Evolutionary conservation across 1,139 yeast genomes (phyloP), one percentile per base, ranked within the genome.

Genomic region (Saccharomyces hybrid): DNA sequence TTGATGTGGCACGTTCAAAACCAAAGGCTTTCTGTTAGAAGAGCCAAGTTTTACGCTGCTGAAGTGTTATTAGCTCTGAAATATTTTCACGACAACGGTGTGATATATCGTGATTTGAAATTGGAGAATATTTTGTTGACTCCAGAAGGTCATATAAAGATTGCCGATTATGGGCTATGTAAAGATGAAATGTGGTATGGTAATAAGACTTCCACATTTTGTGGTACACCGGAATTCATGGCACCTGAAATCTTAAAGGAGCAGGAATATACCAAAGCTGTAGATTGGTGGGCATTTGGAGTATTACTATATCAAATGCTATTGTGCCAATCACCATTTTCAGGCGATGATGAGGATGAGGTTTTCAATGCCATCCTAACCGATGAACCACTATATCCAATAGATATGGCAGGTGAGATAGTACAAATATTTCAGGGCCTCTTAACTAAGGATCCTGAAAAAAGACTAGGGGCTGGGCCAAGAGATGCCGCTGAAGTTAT

Each of bases 251-350:
- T 93, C 63, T 78, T 95, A 66, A 84, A 88, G 56, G 98, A 95
- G 55, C 96, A 90, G 71, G 86, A 85, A 58, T 93, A 93, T 67
- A 95, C 90, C 52, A 82, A 96, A 64, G 87, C 95, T 50, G 99
- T 93, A 53, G 99, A 93, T 73, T 95, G 99, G 99, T 93, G 99
- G 99, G 98, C 99, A 0, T 89, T 91, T 76, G 99, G 99, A 53
- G 98, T 95, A 38, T 77, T 93, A 61, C 76, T 95, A 59, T 93
- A 91, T 73, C 99, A 93, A 73, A 93, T 93, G 99, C 78, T 93
- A 56, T 78, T 93, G 58, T 95, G 97, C 53, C 96, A 93, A 72
- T 88, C 97, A 3, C 99, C 99, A 48, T 93, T 93, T 74, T 86
- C 95, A 62, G 99, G 99, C 61, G 97, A 91, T 62, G 99, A 93